phyloP scores from a whole-genome alignment of 2,329 filamentous ascomycete species.

The Apiospora saccharicola region DNA sequence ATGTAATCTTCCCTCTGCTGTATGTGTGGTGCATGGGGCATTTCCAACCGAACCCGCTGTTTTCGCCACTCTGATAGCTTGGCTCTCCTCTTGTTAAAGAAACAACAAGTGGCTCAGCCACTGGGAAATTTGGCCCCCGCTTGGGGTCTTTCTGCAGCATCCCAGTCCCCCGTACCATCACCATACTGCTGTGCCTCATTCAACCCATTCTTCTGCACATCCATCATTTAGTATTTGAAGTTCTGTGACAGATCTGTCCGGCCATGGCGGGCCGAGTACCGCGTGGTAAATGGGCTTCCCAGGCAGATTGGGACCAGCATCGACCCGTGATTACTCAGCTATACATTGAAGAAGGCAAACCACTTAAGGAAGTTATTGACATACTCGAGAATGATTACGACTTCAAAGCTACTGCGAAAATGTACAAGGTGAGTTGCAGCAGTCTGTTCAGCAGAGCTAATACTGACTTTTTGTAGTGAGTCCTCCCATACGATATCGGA shows the following conservation, averaged over 20 bases:
- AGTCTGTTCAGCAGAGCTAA: neutral
- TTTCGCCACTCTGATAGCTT: neutral
- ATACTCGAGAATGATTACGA: slow-evolving; percentile 17
- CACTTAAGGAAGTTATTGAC: slow-evolving; percentile 13
- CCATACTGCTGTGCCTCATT: neutral
- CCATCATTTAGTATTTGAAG: neutral
- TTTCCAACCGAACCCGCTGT: neutral
- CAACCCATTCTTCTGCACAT: neutral
- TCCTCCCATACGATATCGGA: neutral
- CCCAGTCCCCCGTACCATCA: neutral
- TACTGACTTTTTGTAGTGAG: neutral
- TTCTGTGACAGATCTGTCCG: neutral
- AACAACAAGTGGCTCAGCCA: neutral
- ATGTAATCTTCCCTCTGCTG: neutral
- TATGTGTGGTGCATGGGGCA: neutral
- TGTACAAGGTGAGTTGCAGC: slow-evolving; percentile 24
- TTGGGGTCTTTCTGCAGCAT: neutral
- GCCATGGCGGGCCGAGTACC: neutral
- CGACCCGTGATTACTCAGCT: neutral
- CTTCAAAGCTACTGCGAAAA: slow-evolving; percentile 23
- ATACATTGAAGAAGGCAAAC: slow-evolving; percentile 13
- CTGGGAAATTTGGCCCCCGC: neutral
- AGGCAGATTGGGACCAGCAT: slow-evolving; percentile 21
- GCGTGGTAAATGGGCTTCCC: slow-evolving; percentile 21
- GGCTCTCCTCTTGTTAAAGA: neutral